Conservation (phyloP, 352 stramenopile species). For the Phytophthora sp. region DNA sequence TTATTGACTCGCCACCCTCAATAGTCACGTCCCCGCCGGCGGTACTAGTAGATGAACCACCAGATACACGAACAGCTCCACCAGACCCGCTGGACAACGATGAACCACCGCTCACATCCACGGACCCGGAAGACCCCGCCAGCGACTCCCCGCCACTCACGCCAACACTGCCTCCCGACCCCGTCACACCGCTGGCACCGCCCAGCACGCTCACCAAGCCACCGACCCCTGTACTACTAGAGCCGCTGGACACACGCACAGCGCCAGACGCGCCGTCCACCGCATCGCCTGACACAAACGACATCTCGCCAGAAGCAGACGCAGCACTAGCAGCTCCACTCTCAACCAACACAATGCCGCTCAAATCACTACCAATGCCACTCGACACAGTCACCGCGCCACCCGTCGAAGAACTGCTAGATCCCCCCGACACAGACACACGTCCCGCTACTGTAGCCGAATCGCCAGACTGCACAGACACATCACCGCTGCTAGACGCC, state of each 20-base stretch:
- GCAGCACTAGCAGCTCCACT: conserved; percentile 11
- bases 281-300: conserved; percentile 13
- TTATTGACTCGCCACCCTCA: conserved; percentile 2
- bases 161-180: conserved; percentile 16
- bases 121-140: conserved; percentile 19
- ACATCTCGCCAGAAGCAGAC: conserved; percentile 20
- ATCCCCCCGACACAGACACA: conserved; percentile 24
- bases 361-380: conserved; percentile 21
- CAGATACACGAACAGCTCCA: conserved; percentile 19
- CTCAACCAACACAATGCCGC: conserved; percentile 23
- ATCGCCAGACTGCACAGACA: conserved; percentile 20
- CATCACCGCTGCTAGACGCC: conserved; percentile 16
- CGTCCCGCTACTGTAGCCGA: conserved; percentile 12
- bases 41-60: conserved; percentile 18
- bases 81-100: conserved; percentile 29
- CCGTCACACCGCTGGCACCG: conserved; percentile 14
- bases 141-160: conserved; percentile 14
- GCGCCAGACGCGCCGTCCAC: conserved; percentile 28
- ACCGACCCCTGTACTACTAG: conserved; percentile 20
- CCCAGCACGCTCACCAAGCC: conserved; percentile 25
- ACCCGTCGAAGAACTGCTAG: conserved; percentile 28
- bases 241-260: conserved; percentile 28
- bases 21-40: conserved; percentile 22
- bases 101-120: conserved; percentile 21
- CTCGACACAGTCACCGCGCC: conserved; percentile 28